Evolutionary conservation across 2,329 filamentous ascomycete species (phyloP), one percentile per base, ranked within the genome.

Genomic region (Trichoderma atrobrunneum): DNA sequence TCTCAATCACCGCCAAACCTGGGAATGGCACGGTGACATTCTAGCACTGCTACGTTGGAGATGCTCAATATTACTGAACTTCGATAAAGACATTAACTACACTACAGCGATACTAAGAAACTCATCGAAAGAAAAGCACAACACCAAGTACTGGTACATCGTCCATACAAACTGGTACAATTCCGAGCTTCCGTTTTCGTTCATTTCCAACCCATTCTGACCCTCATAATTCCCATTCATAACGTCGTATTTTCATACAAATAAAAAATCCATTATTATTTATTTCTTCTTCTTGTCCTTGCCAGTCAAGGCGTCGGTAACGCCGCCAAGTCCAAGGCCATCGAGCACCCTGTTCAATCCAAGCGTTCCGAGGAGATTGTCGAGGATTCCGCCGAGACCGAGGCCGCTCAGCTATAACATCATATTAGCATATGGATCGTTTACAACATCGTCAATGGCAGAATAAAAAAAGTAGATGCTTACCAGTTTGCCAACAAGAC

Each of bases 381-480:
- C 93, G 76, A 97, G 88, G 0, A 97, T 81, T 18, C 92, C 92
- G 73, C 94, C 94, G 1, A 97, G 88, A 72, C 94, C 94, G 32
- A 97, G 89, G 6, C 92, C 93, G 76, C 92, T 91, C 72, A 96
- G 87, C 78, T 85, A 61, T 32, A 60, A 60, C 1, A 51, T 18
- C 26, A 8, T 26, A 28, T 72, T 51, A 73, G 69, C n/a, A 54
- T 43, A 18, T 18, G 16, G 32, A 8, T n/a, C 11, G 32, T 64
- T 34, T 26, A n/a, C 3, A n/a, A 10, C 3, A 43, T 43, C 16
- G 18, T n/a, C 7, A 43, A 43, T n/a, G 39, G 16, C 3, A 43
- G 7, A 43, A 12, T 28, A 12, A 24, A 26, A 24, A 26, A 32
- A 28, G 10, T 6, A n/a, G n/a, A 21, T 21, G 78, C 83, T 81